phyloP scores from a whole-genome alignment of 495 filamentous ascomycete genomes.

The Hypoxylon intermedium region DNA sequence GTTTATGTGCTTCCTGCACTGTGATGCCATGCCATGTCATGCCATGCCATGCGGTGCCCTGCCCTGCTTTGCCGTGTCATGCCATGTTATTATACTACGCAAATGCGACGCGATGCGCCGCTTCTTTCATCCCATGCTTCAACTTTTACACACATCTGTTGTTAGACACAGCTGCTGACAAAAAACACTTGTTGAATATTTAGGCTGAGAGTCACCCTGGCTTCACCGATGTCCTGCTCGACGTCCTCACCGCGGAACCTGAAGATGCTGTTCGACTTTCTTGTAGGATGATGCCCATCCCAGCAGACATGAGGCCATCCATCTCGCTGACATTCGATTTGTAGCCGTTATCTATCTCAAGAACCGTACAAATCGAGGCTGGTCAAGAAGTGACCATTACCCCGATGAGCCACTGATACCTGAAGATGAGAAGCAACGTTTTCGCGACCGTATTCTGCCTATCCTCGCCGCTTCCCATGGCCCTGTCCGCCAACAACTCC shows the following conservation, averaged over 20 bases:
- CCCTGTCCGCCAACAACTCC: constrained; percentile 84
- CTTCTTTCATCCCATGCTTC: constrained; percentile 14
- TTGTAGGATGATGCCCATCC: constrained; percentile 62
- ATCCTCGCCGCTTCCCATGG: constrained; percentile 80
- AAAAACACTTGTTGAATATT: constrained; percentile 8
- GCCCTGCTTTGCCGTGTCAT: constrained; percentile 19
- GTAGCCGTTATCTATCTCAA: constrained; percentile 96
- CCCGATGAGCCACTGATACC: constrained; percentile 71
- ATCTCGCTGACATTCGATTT: constrained; percentile 23
- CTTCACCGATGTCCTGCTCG: constrained; percentile 88
- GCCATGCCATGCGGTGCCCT: constrained; percentile 1
- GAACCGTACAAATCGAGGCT: constrained; percentile 91
- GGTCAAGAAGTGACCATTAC: constrained; percentile 79
- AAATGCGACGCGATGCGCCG: constrained; percentile 37
- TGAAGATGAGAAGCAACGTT: constrained; percentile 86
- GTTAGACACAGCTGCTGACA: constrained; percentile 29
- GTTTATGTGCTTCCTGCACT: constrained; percentile 13
- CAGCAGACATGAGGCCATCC: not conserved
- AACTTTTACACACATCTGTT: not conserved
- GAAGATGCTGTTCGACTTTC: constrained; percentile 83
- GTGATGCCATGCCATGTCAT: constrained; percentile 20
- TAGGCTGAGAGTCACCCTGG: constrained; percentile 91
- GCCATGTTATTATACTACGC: constrained; percentile 1
- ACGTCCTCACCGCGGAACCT: constrained; percentile 88
- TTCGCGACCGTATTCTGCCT: constrained; percentile 86